Base-by-base conservation (phyloP, 164 flowering plant genomes). In the Hamamelis virginiana region DNA sequence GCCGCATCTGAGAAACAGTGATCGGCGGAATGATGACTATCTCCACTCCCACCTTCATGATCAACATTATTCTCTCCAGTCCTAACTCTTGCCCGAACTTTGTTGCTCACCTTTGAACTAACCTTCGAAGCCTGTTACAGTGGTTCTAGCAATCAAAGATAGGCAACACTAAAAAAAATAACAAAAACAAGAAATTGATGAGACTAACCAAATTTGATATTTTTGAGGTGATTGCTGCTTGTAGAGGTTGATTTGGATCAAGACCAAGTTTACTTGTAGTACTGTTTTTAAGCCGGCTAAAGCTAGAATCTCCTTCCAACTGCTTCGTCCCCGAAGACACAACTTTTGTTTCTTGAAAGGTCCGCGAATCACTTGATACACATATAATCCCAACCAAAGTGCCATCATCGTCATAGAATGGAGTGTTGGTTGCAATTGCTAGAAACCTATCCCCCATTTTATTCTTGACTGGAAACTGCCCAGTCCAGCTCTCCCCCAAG, bases 401-500 rank as follows among this genome's bases (percentile, higher is more conserved):
- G 61, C 88, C 89, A 80, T 86, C 84, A 60, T 93, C 98, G 67
- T 96, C 97, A 65, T 87, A 88, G 63, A 93, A 85, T 9, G 98
- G 97, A 21, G 98, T 85, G 67, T 90, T 85, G 55, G 96, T 88
- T 0, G 80, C 84, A 50, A 84, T 61, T 25, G 78, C 86, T 23
- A 68, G 11, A 67, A 91, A 84, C 72, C 80, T 82, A 48, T 86
- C 83, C 61, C 97, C 97, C 55, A 21, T 67, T 78, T 89, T 96
- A 67, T 83, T 86, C 76, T 81, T 90, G 3, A 86, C 90, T 1
- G 98, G 98, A 60, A 90, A 83, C 67, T 84, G 83, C 50, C 99
- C 99, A 0, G 91, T 85, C 98, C 98, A 96, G 61, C 80, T 82
- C 81, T 91, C 91, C 26, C 98, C 98, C 81, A 66, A 70, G 9